Percentiles rank a stretch among this genome's conserved stretches.
Evolutionary conservation across 2,329 filamentous ascomycete species (phyloP).

Genomic region (Allantophomopsis lycopodina): DNA sequence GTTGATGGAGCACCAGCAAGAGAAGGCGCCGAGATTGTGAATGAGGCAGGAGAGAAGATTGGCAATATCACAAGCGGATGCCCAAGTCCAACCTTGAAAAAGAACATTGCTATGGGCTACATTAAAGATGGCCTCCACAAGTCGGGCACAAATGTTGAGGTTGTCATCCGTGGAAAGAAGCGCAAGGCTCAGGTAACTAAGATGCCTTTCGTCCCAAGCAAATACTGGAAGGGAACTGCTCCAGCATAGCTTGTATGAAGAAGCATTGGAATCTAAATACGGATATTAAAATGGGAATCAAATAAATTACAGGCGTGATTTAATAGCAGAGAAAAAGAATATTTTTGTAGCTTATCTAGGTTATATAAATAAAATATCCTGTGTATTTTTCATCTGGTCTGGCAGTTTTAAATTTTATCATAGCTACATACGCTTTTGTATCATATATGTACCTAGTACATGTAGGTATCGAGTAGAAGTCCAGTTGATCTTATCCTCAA

Average conservation of each 20-base stretch:
- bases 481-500: too few relatives aligned
- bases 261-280: too few relatives aligned
- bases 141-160: constrained; percentile 50
- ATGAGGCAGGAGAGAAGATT: constrained; percentile 48
- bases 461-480: too few relatives aligned
- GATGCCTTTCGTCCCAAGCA: constrained; percentile 59
- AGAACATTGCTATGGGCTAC: constrained; percentile 92
- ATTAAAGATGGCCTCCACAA: constrained; percentile 56
- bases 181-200: constrained; percentile 51
- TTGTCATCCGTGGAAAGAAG: constrained; percentile 51
- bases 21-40: constrained; percentile 71
- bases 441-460: too few relatives aligned
- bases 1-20: constrained; percentile 80
- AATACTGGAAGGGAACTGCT: constrained; percentile 33
- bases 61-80: constrained; percentile 81
- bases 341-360: too few relatives aligned
- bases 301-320: too few relatives aligned
- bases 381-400: too few relatives aligned
- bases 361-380: too few relatives aligned
- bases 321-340: too few relatives aligned
- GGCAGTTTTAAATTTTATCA: too few relatives aligned
- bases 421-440: too few relatives aligned
- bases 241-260: not conserved
- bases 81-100: constrained; percentile 71
- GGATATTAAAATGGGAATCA: too few relatives aligned